Evolutionary conservation across 352 stramenopile genomes (phyloP).

Genomic region (Phytophthora colocasiae): DNA sequence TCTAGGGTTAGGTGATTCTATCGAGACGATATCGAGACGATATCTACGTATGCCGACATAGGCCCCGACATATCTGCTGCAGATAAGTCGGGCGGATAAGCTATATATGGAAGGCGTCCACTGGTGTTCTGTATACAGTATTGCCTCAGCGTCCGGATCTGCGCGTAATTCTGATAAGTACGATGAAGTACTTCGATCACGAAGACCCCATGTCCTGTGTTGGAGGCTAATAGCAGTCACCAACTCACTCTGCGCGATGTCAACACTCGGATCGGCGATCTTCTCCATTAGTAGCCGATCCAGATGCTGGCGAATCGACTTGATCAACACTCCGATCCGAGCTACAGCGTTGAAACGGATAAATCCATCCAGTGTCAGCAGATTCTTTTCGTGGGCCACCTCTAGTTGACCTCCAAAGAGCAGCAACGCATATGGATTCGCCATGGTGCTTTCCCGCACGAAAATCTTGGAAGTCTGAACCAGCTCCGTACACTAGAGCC

Average conservation of each 20-base stretch:
- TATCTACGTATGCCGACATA: too few relatives aligned
- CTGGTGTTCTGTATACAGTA: slow-evolving; percentile 17
- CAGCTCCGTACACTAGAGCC: slow-evolving; percentile 95
- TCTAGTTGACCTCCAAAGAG: slow-evolving; percentile 97
- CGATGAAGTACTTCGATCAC: slow-evolving; percentile 89
- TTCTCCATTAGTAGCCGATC: slow-evolving; percentile 94
- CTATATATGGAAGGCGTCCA: too few relatives aligned
- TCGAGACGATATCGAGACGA: too few relatives aligned
- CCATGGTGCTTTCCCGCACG: slow-evolving; percentile 97
- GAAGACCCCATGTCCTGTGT: slow-evolving; percentile 58
- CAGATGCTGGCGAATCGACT: slow-evolving; percentile 94
- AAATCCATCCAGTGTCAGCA: slow-evolving; percentile 90
- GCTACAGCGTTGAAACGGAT: slow-evolving; percentile 94
- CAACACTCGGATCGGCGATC: slow-evolving; percentile 92
- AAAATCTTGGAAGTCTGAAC: slow-evolving; percentile 98
- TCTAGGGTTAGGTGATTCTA: too few relatives aligned
- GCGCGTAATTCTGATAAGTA: slow-evolving; percentile 96
- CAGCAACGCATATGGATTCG: slow-evolving; percentile 96
- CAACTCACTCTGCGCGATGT: slow-evolving; percentile 90
- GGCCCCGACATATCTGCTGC: too few relatives aligned
- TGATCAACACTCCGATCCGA: slow-evolving; percentile 96
- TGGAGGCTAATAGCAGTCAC: slow-evolving; percentile 85
- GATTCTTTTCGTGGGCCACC: slow-evolving; percentile 92
- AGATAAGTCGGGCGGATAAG: too few relatives aligned
- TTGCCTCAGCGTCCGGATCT: slow-evolving; percentile 78